Conservation (phyloP, 192 early-diverging fungal species). For the Phlyctochytrium planicorne region DNA sequence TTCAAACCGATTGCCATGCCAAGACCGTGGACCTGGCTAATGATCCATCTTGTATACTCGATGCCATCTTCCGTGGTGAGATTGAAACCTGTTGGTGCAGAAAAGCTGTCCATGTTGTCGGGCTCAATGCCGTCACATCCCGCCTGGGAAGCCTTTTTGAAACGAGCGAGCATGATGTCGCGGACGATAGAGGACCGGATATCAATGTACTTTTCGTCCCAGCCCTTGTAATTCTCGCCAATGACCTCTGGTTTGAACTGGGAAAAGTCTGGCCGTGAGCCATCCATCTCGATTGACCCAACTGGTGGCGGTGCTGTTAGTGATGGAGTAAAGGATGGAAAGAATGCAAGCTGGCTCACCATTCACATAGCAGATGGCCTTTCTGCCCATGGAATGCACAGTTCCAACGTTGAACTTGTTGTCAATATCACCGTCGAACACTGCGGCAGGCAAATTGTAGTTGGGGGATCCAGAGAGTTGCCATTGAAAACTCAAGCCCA, state of each 20-base stretch:
- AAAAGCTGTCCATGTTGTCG: conserved; percentile 24
- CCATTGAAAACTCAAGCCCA: background rate
- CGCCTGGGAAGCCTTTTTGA: background rate
- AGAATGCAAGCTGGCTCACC: conserved; percentile 2
- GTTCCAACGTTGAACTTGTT: background rate
- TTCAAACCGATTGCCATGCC: conserved; percentile 21
- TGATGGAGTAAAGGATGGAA: background rate
- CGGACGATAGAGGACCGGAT: conserved; percentile 11
- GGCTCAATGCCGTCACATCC: conserved; percentile 28
- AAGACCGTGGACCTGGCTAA: conserved; percentile 1
- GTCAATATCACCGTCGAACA: background rate
- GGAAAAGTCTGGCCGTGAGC: conserved; percentile 5
- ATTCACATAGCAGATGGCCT: conserved; percentile 24
- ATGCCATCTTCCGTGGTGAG: conserved; percentile 6
- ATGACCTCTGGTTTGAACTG: conserved; percentile 13
- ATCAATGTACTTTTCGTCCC: conserved; percentile 28
- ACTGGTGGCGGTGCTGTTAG: background rate
- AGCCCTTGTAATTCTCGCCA: conserved; percentile 21
- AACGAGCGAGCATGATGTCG: conserved; percentile 18
- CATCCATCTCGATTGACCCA: background rate
- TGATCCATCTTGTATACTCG: conserved; percentile 12
- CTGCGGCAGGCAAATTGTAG: background rate
- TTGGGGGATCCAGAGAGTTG: background rate
- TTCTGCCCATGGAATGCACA: background rate
- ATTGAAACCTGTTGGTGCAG: conserved; percentile 7